A percentile compares a stretch with the other conserved stretches of the same genome.
These are phyloP conservation scores for Jacaranda mimosifolia DNA, from an alignment of 257 asterid species.

Conservation along the genomic window DNA sequence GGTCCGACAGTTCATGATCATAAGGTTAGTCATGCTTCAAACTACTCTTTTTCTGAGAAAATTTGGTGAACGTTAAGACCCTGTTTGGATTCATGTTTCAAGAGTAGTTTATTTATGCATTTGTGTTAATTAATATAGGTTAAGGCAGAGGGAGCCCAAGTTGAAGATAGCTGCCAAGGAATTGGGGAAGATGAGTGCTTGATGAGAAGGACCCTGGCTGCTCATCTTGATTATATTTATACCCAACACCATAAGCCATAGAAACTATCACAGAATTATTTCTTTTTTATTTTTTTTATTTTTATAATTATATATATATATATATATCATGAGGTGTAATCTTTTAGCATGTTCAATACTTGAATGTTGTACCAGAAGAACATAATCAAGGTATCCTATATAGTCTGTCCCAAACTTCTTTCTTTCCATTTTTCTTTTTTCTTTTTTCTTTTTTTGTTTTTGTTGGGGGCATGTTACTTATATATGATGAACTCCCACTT, in stretches of 20 bases:
- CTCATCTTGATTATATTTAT: constrained; percentile 72
- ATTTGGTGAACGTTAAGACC: neutral
- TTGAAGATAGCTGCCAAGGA: constrained; percentile 58
- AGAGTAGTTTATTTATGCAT: neutral
- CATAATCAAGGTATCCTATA: neutral
- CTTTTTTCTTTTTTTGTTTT: too few species aligned
- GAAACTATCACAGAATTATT: neutral
- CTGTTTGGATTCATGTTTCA: constrained; percentile 18
- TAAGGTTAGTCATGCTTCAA: constrained; percentile 36
- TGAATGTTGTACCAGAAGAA: constrained; percentile 18
- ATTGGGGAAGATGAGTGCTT: constrained; percentile 66
- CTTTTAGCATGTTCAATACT: constrained; percentile 6
- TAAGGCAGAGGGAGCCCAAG: constrained; percentile 20
- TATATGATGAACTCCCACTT: constrained; percentile 10
- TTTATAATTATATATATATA: constrained; percentile 1
- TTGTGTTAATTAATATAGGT: constrained; percentile 17
- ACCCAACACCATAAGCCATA: constrained; percentile 69
- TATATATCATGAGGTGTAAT: neutral
- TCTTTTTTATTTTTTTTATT: neutral
- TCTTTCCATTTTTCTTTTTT: neutral
- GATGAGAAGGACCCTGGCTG: constrained; percentile 66
- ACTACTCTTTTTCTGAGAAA: neutral
- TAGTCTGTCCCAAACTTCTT: too few species aligned
- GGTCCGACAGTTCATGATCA: constrained; percentile 32
- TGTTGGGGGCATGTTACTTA: neutral